A percentile compares a stretch with the other conserved stretches of the same genome.
Conservation (phyloP, 257 asterid genomes). For the Solanum neorickii region DNA sequence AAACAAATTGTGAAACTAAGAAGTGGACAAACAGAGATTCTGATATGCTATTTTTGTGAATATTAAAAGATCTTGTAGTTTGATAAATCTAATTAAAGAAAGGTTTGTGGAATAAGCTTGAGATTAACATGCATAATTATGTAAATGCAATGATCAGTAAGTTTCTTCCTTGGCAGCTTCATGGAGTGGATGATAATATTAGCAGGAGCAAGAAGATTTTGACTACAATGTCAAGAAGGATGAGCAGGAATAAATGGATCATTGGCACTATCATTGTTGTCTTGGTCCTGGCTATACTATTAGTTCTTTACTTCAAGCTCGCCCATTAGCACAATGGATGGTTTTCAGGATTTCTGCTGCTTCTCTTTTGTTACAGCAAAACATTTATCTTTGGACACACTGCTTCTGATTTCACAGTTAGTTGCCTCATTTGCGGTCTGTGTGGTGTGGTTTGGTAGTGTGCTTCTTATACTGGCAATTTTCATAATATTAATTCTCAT, state of each 20-base stretch:
- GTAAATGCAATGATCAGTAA: neutral
- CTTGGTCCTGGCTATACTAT: constrained; percentile 39
- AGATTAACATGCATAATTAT: neutral
- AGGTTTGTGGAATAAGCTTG: neutral
- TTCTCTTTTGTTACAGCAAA: neutral
- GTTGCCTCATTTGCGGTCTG: neutral
- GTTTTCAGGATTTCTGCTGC: neutral
- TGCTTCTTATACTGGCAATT: neutral
- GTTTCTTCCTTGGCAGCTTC: constrained; percentile 37
- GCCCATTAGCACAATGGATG: constrained; percentile 13
- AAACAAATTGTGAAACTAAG: neutral
- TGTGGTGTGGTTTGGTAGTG: neutral
- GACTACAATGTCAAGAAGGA: constrained; percentile 60
- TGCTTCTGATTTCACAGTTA: neutral
- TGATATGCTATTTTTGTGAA: neutral
- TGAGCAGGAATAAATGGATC: constrained; percentile 74
- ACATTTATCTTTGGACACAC: neutral
- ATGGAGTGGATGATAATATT: constrained; percentile 69
- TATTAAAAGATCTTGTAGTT: neutral
- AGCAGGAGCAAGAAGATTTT: constrained; percentile 66
- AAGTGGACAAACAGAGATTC: neutral
- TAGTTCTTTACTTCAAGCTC: constrained; percentile 65
- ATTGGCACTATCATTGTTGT: constrained; percentile 38
- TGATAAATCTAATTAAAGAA: neutral
- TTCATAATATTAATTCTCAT: neutral